Percentiles rank a stretch among this genome's conserved stretches.
Conservation (phyloP, 495 filamentous ascomycete genomes). For the Hapsidospora chrysogenum region DNA sequence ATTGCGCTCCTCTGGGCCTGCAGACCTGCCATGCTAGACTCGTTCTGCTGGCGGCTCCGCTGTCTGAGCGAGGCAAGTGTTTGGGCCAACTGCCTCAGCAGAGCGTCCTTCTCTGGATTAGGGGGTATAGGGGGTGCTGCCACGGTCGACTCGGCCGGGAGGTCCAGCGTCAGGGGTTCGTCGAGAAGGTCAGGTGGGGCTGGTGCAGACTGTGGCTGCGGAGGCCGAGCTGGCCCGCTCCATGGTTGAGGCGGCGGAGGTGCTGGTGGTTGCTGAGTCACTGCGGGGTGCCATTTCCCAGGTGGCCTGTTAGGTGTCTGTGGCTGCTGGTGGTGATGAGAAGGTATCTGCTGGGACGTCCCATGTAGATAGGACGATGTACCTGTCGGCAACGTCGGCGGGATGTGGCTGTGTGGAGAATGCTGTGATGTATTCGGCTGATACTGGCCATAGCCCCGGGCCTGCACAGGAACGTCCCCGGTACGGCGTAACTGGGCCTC, state of each 20-base stretch:
- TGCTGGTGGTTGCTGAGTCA: too few species aligned
- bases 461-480: too few species aligned
- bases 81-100: conserved; percentile 60
- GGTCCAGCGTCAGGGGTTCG: conserved; percentile 46
- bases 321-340: conserved; percentile 12
- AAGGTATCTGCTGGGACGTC: too few species aligned
- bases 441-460: too few species aligned
- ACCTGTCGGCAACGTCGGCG: too few species aligned
- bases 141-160: conserved; percentile 36
- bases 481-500: too few species aligned
- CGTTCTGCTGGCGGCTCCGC: conserved; percentile 44
- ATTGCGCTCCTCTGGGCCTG: conserved; percentile 67
- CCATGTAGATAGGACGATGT: too few species aligned
- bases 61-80: conserved; percentile 50
- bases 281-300: too few species aligned
- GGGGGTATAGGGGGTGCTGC: conserved; percentile 75
- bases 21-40: conserved; percentile 54
- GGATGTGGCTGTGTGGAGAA: too few species aligned
- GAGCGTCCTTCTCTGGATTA: conserved; percentile 88
- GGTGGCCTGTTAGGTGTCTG: conserved; percentile 13
- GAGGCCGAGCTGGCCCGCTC: conserved; percentile 13
- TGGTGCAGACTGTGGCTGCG: conserved; percentile 25
- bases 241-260: conserved; percentile 8
- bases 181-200: conserved; percentile 50
- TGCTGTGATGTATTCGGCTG: too few species aligned